Base-by-base conservation (phyloP, 768 basidiomycete genomes). In the Hebeloma cylindrosporum region DNA sequence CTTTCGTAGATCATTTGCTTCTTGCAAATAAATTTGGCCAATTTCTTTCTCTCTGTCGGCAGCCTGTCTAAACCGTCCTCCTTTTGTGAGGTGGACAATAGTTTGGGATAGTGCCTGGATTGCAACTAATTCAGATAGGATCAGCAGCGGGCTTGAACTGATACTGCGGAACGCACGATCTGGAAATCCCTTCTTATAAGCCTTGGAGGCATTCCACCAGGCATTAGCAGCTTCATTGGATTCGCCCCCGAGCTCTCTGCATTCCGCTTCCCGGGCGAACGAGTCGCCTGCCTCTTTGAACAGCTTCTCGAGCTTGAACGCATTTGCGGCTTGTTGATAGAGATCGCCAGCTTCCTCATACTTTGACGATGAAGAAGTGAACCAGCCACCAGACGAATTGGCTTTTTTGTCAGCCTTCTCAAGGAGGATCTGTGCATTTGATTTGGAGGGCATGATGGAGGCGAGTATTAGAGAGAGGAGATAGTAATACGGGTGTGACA, bases 41-140 rank as follows among this genome's bases (percentile, higher is more conserved):
- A 97, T 94, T 70, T 98, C 89, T 69, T 95, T 98, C 75, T 97
- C 93, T 57, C 96, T 74, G 66, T 99, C 96, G 5, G 95, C 96
- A 16, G 96, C 96, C 65, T 99, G 96, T 40, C 96, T 75, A 74
- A 98, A 99, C 45, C 93, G 83, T 40, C 96, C 96, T 21, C 75
- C 74, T 53, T 88, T 66, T 7, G 89, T 89, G 34, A 96, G 80
- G 60, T 90, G 83, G 14, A 75, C 75, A 50, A 98, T 87, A 5
- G 93, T 92, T 58, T 90, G 84, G 5, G 81, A 75, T 36, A 98
- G 70, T 16, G 94, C 88, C 58, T 88, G 82, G 26, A 98, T 78
- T 34, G 96, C 95, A 63, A 93, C 96, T 96, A 60, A n/a, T n/a
- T n/a, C n/a, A 18, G 49, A 35, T 22, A 33, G 18, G 39, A 47